These are phyloP conservation scores for Glonium stellatum DNA, from an alignment of 495 filamentous ascomycete species.

Conservation along the genomic window DNA sequence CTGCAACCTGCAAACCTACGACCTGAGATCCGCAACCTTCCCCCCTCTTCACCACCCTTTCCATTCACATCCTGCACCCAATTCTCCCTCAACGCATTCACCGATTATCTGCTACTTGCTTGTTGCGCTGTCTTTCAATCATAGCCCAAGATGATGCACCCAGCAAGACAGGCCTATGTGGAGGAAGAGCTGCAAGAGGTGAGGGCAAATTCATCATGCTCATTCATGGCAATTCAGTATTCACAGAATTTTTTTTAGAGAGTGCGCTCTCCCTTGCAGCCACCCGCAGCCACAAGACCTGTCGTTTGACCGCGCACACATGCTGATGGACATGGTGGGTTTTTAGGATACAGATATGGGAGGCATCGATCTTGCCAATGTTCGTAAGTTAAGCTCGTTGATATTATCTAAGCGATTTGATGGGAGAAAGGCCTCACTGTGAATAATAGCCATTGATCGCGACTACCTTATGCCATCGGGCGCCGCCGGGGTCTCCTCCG, in stretches of 20 bases:
- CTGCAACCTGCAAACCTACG: background rate
- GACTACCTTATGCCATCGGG: conserved; percentile 75
- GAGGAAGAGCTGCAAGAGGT: conserved; percentile 72
- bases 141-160: conserved; percentile 61
- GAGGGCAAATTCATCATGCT: conserved; percentile 36
- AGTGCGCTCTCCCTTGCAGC: conserved; percentile 17
- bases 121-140: no score
- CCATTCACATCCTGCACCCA: no score
- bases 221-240: conserved; percentile 25
- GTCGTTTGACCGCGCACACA: background rate
- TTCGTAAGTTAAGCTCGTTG: conserved; percentile 53
- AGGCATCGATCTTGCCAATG: conserved; percentile 67
- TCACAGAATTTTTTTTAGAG: conserved; percentile 12
- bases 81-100: no score
- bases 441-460: conserved; percentile 61
- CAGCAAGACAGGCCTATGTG: conserved; percentile 88
- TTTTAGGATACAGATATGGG: conserved; percentile 52
- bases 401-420: background rate
- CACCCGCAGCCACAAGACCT: background rate
- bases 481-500: conserved; percentile 68
- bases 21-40: no score
- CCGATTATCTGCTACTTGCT: background rate
- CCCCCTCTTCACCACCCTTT: no score
- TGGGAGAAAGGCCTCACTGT: background rate
- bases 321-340: conserved; percentile 6